phyloP scores from a whole-genome alignment of 495 filamentous ascomycete species.

The Neurospora pannonica region DNA sequence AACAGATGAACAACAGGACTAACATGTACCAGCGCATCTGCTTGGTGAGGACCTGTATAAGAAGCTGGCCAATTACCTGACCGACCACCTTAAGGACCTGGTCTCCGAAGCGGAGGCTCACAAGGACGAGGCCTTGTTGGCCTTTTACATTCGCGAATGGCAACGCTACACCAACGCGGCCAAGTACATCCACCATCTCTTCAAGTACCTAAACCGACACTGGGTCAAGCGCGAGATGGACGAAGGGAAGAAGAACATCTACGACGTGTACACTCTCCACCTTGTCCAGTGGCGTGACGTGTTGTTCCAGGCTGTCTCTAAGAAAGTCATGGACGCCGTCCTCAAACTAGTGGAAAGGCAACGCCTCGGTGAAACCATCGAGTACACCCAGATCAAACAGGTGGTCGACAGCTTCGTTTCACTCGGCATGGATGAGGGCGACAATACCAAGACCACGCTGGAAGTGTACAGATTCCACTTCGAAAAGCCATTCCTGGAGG shows the following conservation, averaged over 20 bases:
- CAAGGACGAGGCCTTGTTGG: conserved; percentile 79
- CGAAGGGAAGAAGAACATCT: conserved; percentile 96
- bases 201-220: conserved; percentile 93
- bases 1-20: conserved; percentile 1
- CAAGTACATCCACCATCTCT: conserved; percentile 94
- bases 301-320: conserved; percentile 73
- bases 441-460: conserved; percentile 85
- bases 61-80: conserved; percentile 76
- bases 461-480: conserved; percentile 91
- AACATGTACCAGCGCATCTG: conserved; percentile 60
- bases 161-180: conserved; percentile 88
- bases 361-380: conserved; percentile 94
- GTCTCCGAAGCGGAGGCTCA: conserved; percentile 61
- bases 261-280: conserved; percentile 95
- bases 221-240: conserved; percentile 99
- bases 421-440: conserved; percentile 85
- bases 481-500: conserved; percentile 81
- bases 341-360: conserved; percentile 95
- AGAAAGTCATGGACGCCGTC: conserved; percentile 89
- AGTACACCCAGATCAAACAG: conserved; percentile 91
- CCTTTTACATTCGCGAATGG: conserved; percentile 97
- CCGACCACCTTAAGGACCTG: conserved; percentile 59
- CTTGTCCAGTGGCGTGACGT: conserved; percentile 90
- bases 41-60: conserved; percentile 95
- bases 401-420: conserved; percentile 97